Evolutionary conservation across 1,284 basidiomycete species (phyloP), one percentile per base, ranked within the genome.

Genomic region (Heterobasidion occidentale): DNA sequence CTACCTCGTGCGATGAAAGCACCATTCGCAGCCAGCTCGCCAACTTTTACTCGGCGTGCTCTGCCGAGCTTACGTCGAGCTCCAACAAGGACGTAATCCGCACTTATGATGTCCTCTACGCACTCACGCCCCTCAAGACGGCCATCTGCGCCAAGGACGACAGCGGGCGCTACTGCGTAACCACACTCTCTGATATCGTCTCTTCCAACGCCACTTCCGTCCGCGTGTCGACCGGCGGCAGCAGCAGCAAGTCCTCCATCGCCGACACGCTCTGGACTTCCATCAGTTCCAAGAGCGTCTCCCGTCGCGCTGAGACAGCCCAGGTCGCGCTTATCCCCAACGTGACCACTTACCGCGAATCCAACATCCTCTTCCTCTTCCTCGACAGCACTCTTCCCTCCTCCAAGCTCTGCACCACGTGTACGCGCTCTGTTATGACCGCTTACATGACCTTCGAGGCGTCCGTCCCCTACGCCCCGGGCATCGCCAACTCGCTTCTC

Each of bases 311-410:
- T 70, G 65, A 64, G 33, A 3, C 9, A 9, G n/a, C 52, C 62
- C 58, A 67, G 55, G 57, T 70, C 38, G 70, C 71, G 44, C 62
- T 80, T 47, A 64, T 74, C 17, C 89, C 90, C 60, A 90, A 94
- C 75, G 71, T 78, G 45, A 80, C 81, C 11, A 84, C 84, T 15
- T 92, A 82, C 77, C 65, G 71, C 58, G 56, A 65, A 42, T 77
- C 78, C 69, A 88, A 89, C 75, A 71, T 95, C 54, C 75, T 83
- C 46, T 95, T 92, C 88, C 74, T 96, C 62, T 85, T 89, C 84
- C 79, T 90, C 65, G 69, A 77, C 55, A 74, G 86, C 48, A 62
- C 66, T 61, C 74, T 82, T 68, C 44, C 77, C 51, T 70, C 75
- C 36, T 65, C 70, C 46, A 57, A 72, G 44, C 84, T 95, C 56